phyloP scores from a whole-genome alignment of 1,284 basidiomycete genomes.

The Rhodotorula sp. region DNA sequence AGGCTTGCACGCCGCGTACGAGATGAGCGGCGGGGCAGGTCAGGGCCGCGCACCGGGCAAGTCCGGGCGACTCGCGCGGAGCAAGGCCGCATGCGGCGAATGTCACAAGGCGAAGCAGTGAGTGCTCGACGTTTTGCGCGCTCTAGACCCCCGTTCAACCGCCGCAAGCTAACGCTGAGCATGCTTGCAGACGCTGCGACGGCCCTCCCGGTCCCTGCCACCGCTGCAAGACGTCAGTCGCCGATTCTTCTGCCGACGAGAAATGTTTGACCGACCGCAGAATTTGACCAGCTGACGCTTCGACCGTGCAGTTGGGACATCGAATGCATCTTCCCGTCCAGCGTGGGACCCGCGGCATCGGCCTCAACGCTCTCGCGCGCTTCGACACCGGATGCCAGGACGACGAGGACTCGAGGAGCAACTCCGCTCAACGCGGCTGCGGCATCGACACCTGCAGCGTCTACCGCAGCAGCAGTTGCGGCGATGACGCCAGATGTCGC shows the following conservation, averaged over 20 bases:
- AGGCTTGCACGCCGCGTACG: no score
- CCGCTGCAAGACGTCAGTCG: slow-evolving; percentile 33
- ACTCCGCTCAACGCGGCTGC: neutral
- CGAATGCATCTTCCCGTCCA: slow-evolving; percentile 36
- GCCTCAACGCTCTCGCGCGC: neutral
- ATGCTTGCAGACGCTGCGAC: slow-evolving; percentile 28
- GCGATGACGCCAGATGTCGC: slow-evolving; percentile 4
- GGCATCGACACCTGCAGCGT: neutral
- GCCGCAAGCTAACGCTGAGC: no score
- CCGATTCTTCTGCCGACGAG: no score
- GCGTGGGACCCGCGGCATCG: slow-evolving; percentile 3
- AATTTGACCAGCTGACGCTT: neutral
- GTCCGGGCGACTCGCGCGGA: slow-evolving; percentile 4
- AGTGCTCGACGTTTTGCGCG: neutral
- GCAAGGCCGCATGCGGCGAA: slow-evolving; percentile 3
- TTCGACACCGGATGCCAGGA: neutral
- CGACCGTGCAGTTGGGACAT: slow-evolving; percentile 24
- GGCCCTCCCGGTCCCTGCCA: slow-evolving; percentile 38
- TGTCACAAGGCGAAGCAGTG: slow-evolving; percentile 10
- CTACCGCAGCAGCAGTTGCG: neutral
- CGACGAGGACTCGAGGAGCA: neutral
- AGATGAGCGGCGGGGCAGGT: neutral
- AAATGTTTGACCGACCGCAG: no score
- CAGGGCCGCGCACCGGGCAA: slow-evolving; percentile 1
- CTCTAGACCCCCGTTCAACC: neutral